Conservation (phyloP, 2,329 filamentous ascomycete species). For the Chrysoporthe cubensis region DNA sequence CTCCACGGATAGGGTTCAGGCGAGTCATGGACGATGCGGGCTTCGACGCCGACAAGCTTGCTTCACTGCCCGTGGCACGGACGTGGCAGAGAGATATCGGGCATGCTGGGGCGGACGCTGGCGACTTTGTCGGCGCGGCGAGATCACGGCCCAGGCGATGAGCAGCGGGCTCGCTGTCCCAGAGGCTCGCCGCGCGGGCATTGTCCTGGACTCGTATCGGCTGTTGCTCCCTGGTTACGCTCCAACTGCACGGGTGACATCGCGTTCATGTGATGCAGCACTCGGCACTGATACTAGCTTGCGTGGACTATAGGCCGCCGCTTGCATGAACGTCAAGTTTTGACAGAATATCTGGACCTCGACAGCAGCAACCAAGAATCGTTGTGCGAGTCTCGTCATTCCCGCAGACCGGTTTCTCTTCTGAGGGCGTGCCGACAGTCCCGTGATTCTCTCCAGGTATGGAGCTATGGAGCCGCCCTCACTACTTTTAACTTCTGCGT, state of each 20-base stretch:
- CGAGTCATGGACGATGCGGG: background rate
- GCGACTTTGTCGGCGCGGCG: background rate
- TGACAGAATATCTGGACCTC: background rate
- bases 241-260: background rate
- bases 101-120: too few relatives aligned
- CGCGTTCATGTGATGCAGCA: background rate
- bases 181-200: background rate
- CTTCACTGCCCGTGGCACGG: background rate
- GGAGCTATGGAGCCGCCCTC: background rate
- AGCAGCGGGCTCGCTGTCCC: background rate
- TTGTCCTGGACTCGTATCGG: background rate
- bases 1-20: background rate
- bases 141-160: background rate
- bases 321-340: background rate
- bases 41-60: background rate
- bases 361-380: background rate
- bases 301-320: background rate
- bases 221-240: background rate
- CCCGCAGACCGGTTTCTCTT: background rate
- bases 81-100: background rate
- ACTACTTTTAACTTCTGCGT: background rate
- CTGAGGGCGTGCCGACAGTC: background rate
- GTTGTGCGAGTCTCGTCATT: background rate
- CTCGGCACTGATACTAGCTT: background rate
- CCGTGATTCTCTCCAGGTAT: background rate